Base-by-base conservation (phyloP, 495 filamentous ascomycete species). In the Podospora tetraspora region DNA sequence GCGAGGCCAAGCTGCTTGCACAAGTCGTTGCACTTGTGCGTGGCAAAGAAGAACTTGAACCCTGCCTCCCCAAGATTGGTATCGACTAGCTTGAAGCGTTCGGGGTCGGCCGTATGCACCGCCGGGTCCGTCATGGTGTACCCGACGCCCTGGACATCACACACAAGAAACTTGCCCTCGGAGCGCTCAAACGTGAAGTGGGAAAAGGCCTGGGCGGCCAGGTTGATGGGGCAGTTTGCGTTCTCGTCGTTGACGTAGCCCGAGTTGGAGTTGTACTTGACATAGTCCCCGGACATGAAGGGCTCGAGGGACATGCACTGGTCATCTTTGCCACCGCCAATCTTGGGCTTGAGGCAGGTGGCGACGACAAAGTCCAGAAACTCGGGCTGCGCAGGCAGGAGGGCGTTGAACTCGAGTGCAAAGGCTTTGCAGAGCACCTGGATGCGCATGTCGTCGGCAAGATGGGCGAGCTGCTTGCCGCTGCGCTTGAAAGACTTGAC, bases 151-250 rank as follows among this genome's bases (percentile, higher is more conserved):
- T 79, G 79, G 10, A 79, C 57, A 62, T 80, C 79, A 22, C 21
- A 62, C 3, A 80, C 73, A 16, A 80, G 63, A 9, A 80, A 73
- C 57, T 52, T 58, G 22, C 79, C 79, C 22, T 58, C 32, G 4
- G 79, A 81, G n/a, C 79, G 75, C 72, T 81, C 79, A 59, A 79
- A 81, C 30, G 79, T 78, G 30, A 81, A 81, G 60, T 81, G 79
- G 1, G 77, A 80, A 61, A 81, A 81, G 11, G 78, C 79, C 60
- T 81, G 79, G 0, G 79, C 79, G 23, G 70, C 68, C 25, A 70
- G 58, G 56, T 77, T 76, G 64, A 73, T 70, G 0, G 34, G 61
- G 43, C 75, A 68, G 3, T 67, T 29, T 3, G 69, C 37, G 2
- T 43, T 9, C 29, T 72, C 74, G 1, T 77, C 60, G 58, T 78